phyloP scores from a whole-genome alignment of 371 early-diverging fungal species.

The Rhizopus sp. region DNA sequence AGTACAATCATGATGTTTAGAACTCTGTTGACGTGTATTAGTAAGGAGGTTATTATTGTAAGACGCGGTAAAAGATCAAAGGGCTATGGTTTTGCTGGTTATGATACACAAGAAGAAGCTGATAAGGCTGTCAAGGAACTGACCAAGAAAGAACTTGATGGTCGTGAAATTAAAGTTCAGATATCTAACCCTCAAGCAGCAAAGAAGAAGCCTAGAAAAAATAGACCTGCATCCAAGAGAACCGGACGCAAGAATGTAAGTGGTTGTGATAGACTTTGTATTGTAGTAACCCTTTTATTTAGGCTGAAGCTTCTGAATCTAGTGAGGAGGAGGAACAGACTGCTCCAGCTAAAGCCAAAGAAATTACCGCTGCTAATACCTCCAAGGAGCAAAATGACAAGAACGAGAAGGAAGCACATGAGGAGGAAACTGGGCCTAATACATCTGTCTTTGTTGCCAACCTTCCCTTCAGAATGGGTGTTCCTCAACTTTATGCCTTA shows the following conservation, averaged over 20 bases:
- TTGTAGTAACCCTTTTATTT: not conserved
- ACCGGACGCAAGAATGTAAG: constrained; percentile 8
- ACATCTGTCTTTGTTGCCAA: constrained; percentile 92
- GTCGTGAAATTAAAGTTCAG: constrained; percentile 87
- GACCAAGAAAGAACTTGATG: constrained; percentile 77
- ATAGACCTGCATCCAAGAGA: not conserved
- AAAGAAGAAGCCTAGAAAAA: not conserved
- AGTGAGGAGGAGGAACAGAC: not conserved
- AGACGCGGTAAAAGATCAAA: constrained; percentile 13
- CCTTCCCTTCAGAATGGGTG: constrained; percentile 83
- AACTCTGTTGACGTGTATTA: constrained; percentile 2
- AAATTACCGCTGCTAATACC: not conserved
- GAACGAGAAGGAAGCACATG: not conserved
- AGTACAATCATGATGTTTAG: constrained; percentile 23
- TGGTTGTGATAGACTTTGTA: constrained; percentile 6
- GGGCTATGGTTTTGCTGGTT: constrained; percentile 92
- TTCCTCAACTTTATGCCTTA: constrained; percentile 71
- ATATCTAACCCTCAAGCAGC: constrained; percentile 66
- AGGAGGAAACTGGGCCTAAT: constrained; percentile 51
- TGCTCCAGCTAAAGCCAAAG: constrained; percentile 8
- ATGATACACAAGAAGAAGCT: constrained; percentile 71
- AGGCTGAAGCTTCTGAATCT: not conserved
- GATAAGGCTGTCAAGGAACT: constrained; percentile 71
- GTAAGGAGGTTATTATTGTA: constrained; percentile 13
- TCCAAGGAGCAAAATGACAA: not conserved